These are phyloP conservation scores for Paratinospora sagittata DNA, from an alignment of 164 flowering plant genomes.

Conservation along the genomic window DNA sequence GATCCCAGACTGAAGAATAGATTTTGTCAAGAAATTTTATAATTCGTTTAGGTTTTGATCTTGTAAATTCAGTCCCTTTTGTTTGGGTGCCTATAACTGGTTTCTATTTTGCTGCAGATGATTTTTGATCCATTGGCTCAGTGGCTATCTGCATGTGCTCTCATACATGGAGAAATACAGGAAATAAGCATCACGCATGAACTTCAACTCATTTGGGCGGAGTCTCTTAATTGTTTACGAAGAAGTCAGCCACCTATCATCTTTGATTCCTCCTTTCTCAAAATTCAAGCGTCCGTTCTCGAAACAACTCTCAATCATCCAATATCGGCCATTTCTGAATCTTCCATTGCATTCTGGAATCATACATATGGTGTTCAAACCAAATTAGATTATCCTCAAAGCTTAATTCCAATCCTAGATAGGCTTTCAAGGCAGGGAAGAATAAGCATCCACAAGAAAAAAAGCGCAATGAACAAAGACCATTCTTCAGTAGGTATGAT, in stretches of 20 bases:
- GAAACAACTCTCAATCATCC: slow-evolving; percentile 57
- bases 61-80: background rate
- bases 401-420: slow-evolving; percentile 48
- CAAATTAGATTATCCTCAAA: slow-evolving; percentile 42
- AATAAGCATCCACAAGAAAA: slow-evolving; percentile 36
- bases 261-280: slow-evolving; percentile 54
- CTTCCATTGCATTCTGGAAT: slow-evolving; percentile 64
- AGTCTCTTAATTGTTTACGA: slow-evolving; percentile 36
- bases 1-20: too few species aligned
- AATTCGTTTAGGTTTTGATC: background rate
- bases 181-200: slow-evolving; percentile 23
- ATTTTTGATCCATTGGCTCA: slow-evolving; percentile 36
- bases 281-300: slow-evolving; percentile 48
- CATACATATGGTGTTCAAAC: slow-evolving; percentile 50
- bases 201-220: slow-evolving; percentile 49
- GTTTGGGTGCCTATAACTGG: background rate
- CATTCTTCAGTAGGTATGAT: slow-evolving; percentile 8
- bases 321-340: slow-evolving; percentile 42
- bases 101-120: slow-evolving; percentile 31
- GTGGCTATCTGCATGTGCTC: slow-evolving; percentile 36
- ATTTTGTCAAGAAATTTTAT: too few species aligned
- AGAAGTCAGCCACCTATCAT: slow-evolving; percentile 43
- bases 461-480: slow-evolving; percentile 12
- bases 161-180: slow-evolving; percentile 17
- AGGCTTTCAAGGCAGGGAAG: slow-evolving; percentile 50